Percentiles rank a stretch among this genome's conserved stretches.
phyloP scores from a whole-genome alignment of 495 filamentous ascomycete genomes.

The Xeromyces bisporus region DNA sequence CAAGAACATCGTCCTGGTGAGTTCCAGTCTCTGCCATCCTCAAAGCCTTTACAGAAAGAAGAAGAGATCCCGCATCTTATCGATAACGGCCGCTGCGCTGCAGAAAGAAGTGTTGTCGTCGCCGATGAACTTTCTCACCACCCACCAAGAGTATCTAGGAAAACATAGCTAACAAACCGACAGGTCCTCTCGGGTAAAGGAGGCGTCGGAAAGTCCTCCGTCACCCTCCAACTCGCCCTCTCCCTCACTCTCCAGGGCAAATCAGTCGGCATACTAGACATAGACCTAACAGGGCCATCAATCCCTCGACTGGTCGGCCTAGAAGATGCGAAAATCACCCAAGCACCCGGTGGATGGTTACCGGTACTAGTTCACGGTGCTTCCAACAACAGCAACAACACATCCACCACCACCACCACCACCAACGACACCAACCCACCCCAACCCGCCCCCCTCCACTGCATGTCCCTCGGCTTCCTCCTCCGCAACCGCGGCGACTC shows the following conservation, averaged over 20 bases:
- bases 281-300: slow-evolving; percentile 89
- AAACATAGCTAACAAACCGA: neutral
- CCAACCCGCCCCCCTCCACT: no score
- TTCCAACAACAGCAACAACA: slow-evolving; percentile 14
- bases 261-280: slow-evolving; percentile 86
- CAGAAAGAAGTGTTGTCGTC: no score
- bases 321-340: slow-evolving; percentile 75
- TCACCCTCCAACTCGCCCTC: slow-evolving; percentile 87
- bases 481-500: slow-evolving; percentile 69
- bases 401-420: no score
- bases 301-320: slow-evolving; percentile 88
- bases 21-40: slow-evolving; percentile 3
- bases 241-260: slow-evolving; percentile 69
- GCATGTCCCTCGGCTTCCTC: slow-evolving; percentile 90
- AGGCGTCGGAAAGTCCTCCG: slow-evolving; percentile 92
- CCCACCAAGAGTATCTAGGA: neutral
- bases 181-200: slow-evolving; percentile 88
- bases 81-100: no score
- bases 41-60: slow-evolving; percentile 2
- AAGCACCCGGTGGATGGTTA: slow-evolving; percentile 76
- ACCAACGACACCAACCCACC: no score
- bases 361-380: slow-evolving; percentile 65
- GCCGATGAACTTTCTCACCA: no score
- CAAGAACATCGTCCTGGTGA: slow-evolving; percentile 36
- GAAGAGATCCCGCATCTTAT: slow-evolving; percentile 19